Conservation (phyloP, 495 filamentous ascomycete species). For the Xylaria acuta region DNA sequence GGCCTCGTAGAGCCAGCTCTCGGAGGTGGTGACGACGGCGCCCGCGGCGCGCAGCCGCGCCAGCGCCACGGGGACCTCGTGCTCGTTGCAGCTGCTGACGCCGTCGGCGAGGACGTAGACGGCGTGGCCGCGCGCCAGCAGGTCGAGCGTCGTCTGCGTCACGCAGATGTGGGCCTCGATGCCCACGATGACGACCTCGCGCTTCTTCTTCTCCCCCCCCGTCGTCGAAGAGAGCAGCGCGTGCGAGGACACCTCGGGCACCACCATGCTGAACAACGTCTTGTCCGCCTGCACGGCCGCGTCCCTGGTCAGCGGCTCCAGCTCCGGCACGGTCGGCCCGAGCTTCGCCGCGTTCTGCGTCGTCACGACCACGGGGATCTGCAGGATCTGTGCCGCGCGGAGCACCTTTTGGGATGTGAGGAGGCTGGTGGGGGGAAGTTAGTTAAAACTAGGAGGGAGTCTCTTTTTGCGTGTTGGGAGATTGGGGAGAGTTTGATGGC, state of each 20-base stretch:
- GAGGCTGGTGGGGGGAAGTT: conserved; percentile 44
- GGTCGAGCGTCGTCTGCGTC: conserved; percentile 86
- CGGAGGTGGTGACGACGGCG: conserved; percentile 82
- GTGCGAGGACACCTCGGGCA: conserved; percentile 40
- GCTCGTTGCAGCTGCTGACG: conserved; percentile 81
- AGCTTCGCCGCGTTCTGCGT: conserved; percentile 81
- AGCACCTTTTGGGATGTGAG: conserved; percentile 62
- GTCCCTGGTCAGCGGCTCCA: conserved; percentile 49
- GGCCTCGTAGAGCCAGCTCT: conserved; percentile 91
- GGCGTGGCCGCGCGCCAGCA: conserved; percentile 72
- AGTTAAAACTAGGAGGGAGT: background rate
- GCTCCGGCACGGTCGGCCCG: conserved; percentile 77
- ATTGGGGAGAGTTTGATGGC: too few relatives aligned
- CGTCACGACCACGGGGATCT: conserved; percentile 80
- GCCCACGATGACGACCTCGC: conserved; percentile 72
- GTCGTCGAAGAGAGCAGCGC: background rate
- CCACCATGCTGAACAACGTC: conserved; percentile 85
- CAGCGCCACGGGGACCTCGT: conserved; percentile 82
- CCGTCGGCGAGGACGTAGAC: conserved; percentile 94
- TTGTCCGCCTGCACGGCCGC: conserved; percentile 71
- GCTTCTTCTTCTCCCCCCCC: background rate
- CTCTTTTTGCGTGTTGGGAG: background rate
- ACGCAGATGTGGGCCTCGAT: conserved; percentile 97
- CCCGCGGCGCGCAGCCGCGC: conserved; percentile 76
- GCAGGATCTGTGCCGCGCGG: conserved; percentile 62